Base-by-base conservation (phyloP, 2,329 filamentous ascomycete genomes). In the Fusarium phyllophilum region DNA sequence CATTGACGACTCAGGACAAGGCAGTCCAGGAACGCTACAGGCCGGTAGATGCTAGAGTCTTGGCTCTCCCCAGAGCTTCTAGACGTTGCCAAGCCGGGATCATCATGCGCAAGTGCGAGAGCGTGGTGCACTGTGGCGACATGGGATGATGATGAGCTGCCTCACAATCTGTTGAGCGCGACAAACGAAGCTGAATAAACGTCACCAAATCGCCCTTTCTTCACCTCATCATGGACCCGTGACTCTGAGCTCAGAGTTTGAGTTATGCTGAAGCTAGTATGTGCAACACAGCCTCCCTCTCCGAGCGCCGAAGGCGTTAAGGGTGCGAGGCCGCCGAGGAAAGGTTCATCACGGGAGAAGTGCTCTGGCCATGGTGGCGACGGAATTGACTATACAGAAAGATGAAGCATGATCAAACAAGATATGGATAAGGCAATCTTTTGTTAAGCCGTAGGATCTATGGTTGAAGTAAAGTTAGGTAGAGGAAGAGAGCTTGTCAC, bases 281-380 rank as follows among this genome's bases (percentile, higher is more conserved):
- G 55, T 29, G 11, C n/a, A 41, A 69, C 75, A 74, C 75, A 76
- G 74, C 76, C 74, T 75, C 74, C 42, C 38, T 58, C 34, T 36
- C 34, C 44, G 55, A 66, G 75, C 71, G 73, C 59, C 55, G 36
- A 60, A 52, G 48, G 34, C 51, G 64, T 66, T 44, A 60, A 38
- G 36, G 31, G 54, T 59, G 62, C 73, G 75, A 77, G 75, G 75
- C 75, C 75, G 66, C 75, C 75, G 18, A 26, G 49, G 39, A 51
- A 60, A 62, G 57, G 54, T 46, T 14, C 41, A 38, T 41, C 31
- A 24, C 17, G 41, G 55, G 31, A 22, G 31, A 52, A 24, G n/a
- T 34, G 48, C 31, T 18, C 31, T 20, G n/a, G 48, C 31, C 17
- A 24, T 24, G 48, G 31, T 20, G 31, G n/a, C 12, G 20, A 62